Evolutionary conservation across 1,284 basidiomycete species (phyloP), one percentile per base, ranked within the genome.

Genomic region (Fomitopsis schrenkii): DNA sequence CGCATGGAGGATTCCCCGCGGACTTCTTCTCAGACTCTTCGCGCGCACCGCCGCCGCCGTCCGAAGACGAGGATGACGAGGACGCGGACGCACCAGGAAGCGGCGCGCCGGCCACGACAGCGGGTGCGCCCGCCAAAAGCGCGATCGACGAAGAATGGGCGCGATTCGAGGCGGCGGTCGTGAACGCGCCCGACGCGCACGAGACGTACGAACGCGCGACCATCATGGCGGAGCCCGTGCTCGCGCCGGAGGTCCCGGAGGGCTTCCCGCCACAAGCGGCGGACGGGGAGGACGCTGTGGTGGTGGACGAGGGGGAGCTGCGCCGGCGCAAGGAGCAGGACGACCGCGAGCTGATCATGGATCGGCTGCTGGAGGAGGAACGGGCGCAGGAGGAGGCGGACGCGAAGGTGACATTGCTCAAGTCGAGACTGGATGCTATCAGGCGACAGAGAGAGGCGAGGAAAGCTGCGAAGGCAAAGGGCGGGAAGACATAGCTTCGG

Each of bases 351-450:
- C 74, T 93, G 62, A 93, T 93, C 57, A 90, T 93, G 87, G 91
- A 93, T 71, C 80, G 89, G 63, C 70, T 93, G 56, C 63, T 91
- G 67, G 90, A 93, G 46, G 91, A 93, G 75, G 91, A 93, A 71
- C 80, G 85, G 59, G 87, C 86, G 28, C 91, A 93, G 76, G 91
- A 93, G 71, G 91, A 93, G 71, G 91, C 90, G 15, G 91, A 93
- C 71, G 85, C 85, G 76, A 85, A 84, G 61, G 91, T 93, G 3
- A 72, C 72, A 12, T 66, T 80, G 52, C 79, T 93, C 75, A 92
- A 88, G 75, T 82, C 76, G 41, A 80, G 80, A 66, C 69, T 93
- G 42, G 88, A 89, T 58, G 79, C 82, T 5, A 72, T 91, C 66
- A 84, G 82, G 68, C 78, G 78, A 70, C 82, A 78, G 70, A 77